phyloP scores from a whole-genome alignment of 2,329 filamentous ascomycete species.

The Microcyclosporella mali region DNA sequence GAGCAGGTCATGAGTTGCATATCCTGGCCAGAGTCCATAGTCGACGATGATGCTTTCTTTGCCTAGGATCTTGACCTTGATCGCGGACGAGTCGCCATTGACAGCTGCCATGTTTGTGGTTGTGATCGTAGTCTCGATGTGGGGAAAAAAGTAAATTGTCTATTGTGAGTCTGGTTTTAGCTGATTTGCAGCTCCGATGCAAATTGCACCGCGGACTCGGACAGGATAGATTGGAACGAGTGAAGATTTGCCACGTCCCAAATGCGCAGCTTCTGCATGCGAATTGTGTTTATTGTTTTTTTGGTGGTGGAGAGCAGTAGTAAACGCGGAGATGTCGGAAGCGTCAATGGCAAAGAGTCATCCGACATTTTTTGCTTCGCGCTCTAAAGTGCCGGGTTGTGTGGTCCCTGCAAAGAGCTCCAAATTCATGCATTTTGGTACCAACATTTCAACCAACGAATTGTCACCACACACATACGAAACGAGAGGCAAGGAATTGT shows the following conservation, averaged over 20 bases:
- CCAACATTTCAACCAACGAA: too few species aligned
- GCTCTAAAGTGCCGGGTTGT: neutral
- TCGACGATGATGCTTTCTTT: constrained; percentile 88
- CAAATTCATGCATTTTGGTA: too few species aligned
- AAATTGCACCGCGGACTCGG: constrained; percentile 22
- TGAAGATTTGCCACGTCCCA: constrained; percentile 27
- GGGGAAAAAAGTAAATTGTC: neutral
- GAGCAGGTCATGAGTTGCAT: constrained; percentile 75
- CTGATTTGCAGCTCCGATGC: constrained; percentile 25
- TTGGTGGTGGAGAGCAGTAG: neutral
- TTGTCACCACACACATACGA: too few species aligned
- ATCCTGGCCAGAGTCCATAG: constrained; percentile 80
- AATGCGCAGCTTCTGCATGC: constrained; percentile 28
- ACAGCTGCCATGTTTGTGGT: constrained; percentile 12
- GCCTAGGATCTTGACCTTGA: constrained; percentile 73
- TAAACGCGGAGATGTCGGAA: neutral
- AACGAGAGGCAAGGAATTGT: neutral
- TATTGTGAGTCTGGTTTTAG: constrained; percentile 11
- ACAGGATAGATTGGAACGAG: constrained; percentile 23
- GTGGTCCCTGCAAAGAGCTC: too few species aligned
- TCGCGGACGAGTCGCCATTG: constrained; percentile 34
- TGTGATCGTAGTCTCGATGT: neutral
- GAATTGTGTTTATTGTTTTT: constrained; percentile 1
- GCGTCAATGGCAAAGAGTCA: constrained; percentile 11
- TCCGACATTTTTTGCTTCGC: neutral